Percentiles rank a stretch among this genome's conserved stretches.
Evolutionary conservation across 2,329 filamentous ascomycete species (phyloP).

Genomic region (Cladosporium sp.): DNA sequence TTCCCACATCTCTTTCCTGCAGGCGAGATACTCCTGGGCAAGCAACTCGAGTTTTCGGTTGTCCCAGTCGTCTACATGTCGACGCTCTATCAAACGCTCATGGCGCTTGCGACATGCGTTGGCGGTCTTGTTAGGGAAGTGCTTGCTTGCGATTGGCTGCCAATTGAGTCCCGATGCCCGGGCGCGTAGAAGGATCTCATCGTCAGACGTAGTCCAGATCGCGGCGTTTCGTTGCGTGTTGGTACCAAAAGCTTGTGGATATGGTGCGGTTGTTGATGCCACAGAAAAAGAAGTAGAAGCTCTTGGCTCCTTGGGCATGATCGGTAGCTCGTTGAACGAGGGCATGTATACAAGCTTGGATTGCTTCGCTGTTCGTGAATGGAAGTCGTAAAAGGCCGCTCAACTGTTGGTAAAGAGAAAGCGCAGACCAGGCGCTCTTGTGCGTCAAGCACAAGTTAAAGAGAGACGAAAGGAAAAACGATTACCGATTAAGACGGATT

Average conservation of each 20-base stretch:
- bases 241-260: slow-evolving; percentile 28
- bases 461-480: neutral
- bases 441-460: slow-evolving; percentile 21
- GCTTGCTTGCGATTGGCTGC: slow-evolving; percentile 68
- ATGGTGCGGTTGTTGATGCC: slow-evolving; percentile 27
- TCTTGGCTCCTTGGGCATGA: slow-evolving; percentile 42
- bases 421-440: slow-evolving; percentile 8
- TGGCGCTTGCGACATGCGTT: slow-evolving; percentile 88
- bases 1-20: slow-evolving; percentile 76
- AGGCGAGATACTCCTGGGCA: slow-evolving; percentile 70
- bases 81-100: slow-evolving; percentile 72
- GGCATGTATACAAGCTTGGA: slow-evolving; percentile 19
- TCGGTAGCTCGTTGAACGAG: slow-evolving; percentile 22
- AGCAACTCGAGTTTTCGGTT: slow-evolving; percentile 66
- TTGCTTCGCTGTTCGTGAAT: too few relatives aligned
- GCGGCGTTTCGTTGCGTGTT: slow-evolving; percentile 33
- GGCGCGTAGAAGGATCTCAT: slow-evolving; percentile 65
- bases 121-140: slow-evolving; percentile 69
- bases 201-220: slow-evolving; percentile 66
- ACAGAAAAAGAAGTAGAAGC: slow-evolving; percentile 20
- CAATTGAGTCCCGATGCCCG: slow-evolving; percentile 74
- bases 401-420: neutral
- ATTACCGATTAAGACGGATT: slow-evolving; percentile 14
- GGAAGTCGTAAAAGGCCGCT: too few relatives aligned
- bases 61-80: slow-evolving; percentile 72